Base-by-base conservation (phyloP, 495 filamentous ascomycete species). In the Penicillium flavigenum region DNA sequence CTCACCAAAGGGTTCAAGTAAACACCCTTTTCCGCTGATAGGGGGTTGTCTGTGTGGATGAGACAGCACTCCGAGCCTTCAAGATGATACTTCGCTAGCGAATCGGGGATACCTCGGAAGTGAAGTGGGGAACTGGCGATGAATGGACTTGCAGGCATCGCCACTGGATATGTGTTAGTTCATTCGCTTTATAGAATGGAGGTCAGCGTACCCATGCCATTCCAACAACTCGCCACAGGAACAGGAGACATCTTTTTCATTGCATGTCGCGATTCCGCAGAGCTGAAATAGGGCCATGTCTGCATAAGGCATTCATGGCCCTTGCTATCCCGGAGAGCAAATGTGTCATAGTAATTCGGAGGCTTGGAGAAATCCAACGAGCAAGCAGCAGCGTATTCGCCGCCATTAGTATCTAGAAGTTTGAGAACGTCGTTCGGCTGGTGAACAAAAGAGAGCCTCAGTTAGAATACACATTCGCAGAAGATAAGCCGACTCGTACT, bases 41-140 rank as follows among this genome's bases (percentile, higher is more conserved):
- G 55, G 0, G 73, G 75, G 63, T 92, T 92, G 63, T 93, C 90
- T 3, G 81, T 83, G 64, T 93, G 90, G 26, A 93, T 87, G 12
- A 93, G 79, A 68, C 90, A 95, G 72, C 90, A 92, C 67, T 95
- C 90, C 5, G 85, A 89, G 27, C 78, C 90, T 64, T 93, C 90
- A 44, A 95, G 73, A 64, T 92, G 89, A 3, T 69, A 66, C 2
- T 71, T 61, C 1, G 90, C 89, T 8, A 95, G 81, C 1, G 70
- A 79, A 59, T 93, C 90, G 0, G 83, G 65, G 47, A 92, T 81
- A 26, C 86, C 89, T 38, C 90, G 85, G 68, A 93, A 95, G 31
- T 72, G 69, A 9, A 87, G 76, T 36, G 80, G 78, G 14, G 60
- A 45, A 16, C 24, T 57, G 3, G 59, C 57, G 17, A 57, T 81